Evolutionary conservation across 768 basidiomycete genomes (phyloP).

Genomic region (Boletus subparvulus): DNA sequence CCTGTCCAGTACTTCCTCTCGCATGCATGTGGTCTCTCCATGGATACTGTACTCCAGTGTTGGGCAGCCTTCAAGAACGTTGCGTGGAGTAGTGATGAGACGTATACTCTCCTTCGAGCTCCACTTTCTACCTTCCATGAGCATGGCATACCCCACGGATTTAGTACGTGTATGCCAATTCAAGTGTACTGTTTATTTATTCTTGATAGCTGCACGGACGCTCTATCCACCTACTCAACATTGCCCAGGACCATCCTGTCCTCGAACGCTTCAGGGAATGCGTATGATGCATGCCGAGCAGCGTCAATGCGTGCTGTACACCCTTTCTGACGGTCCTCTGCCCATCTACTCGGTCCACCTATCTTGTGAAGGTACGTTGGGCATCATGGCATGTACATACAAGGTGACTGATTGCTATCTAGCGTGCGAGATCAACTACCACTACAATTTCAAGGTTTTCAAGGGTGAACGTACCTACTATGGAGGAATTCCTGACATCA

Average conservation of each 20-base stretch:
- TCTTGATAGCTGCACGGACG: too few species aligned
- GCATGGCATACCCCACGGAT: too few species aligned
- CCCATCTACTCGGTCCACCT: background rate
- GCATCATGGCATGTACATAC: too few species aligned
- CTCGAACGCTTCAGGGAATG: background rate
- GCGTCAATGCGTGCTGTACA: background rate
- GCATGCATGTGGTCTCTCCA: background rate
- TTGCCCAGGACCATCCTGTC: too few species aligned
- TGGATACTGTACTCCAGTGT: background rate
- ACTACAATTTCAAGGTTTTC: too few species aligned
- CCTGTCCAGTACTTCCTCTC: background rate
- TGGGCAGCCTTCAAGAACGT: background rate
- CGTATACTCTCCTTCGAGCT: background rate
- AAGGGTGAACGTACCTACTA: too few species aligned
- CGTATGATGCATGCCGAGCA: slow-evolving; percentile 5
- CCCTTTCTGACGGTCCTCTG: background rate
- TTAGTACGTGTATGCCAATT: too few species aligned
- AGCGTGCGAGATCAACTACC: too few species aligned
- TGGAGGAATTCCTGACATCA: too few species aligned
- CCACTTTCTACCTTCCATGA: background rate
- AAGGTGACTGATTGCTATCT: too few species aligned
- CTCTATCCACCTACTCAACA: too few species aligned
- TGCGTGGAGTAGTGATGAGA: background rate
- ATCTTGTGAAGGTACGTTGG: slow-evolving; percentile 1
- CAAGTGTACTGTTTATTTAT: too few species aligned